Base-by-base conservation (phyloP, 2,329 filamentous ascomycete species). In the Aspergillus fructus region DNA sequence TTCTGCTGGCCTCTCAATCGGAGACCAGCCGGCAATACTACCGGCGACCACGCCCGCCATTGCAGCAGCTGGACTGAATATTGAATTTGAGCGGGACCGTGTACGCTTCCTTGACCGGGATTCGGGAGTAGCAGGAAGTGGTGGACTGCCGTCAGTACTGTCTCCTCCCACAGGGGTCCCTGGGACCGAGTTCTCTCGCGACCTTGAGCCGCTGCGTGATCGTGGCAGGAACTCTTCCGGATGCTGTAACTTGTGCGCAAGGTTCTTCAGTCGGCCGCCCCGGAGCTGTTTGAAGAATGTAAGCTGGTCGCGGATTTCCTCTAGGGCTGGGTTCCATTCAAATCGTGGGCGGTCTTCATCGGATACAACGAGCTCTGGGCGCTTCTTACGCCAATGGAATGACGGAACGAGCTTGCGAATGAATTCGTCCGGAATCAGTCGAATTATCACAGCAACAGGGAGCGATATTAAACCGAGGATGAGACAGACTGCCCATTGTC, bases 401-500 rank as follows among this genome's bases (percentile, higher is more conserved):
- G 64, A 65, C 15, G 79, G 78, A 37, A 80, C 71, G 15, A 80
- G 63, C 46, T 67, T 75, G 42, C 69, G 66, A 54, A 85, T 72
- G 21, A 85, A 73, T 52, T 82, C 81, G 64, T 87, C 83, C 0
- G 84, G 84, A 39, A 87, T 80, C n/a, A 85, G 70, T 43, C 85
- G 81, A 21, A 86, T 80, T 46, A 87, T 76, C 17, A 85, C 74
- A 46, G 80, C 85, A n/a, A 90, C 76, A 0, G 87, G 87, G n/a
- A 91, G 75, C 0, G 87, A 87, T 12, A 91, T 68, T 19, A 83
- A 76, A 27, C 89, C 89, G 27, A 91, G 81, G 1, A 90, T 79
- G 55, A 91, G 78, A 33, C 86, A 89, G 74, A 87, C 85, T 6
- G 79, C 88, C 89, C 89, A 91, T 61, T 90, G 85, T 5, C 80